Evolutionary conservation across 768 basidiomycete genomes (phyloP), one percentile per base, ranked within the genome.

Genomic region (Amanita jacksonii): DNA sequence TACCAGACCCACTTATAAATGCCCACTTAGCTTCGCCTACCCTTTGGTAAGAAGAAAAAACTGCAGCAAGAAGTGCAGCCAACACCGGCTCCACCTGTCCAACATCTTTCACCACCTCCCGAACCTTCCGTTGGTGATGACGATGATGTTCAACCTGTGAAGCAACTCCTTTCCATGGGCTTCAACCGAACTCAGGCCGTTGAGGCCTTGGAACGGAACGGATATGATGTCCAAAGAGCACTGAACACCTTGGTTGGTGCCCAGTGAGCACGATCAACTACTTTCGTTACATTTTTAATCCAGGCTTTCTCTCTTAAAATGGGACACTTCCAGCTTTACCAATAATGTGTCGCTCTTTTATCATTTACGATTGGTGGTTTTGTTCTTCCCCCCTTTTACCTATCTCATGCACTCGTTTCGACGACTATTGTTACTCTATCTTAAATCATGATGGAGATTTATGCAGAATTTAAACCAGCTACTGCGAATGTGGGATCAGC

Each of bases 141-240:
- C 22, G 85, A 85, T 50, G 85, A 91, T 46, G 77, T 80, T 9
- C 79, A 81, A 49, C 66, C 80, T 1, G 84, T 92, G 16, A 85
- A 80, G 55, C 80, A 85, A 56, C 66, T 98, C 31, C 79, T 79
- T 37, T 74, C 73, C 15, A 96, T 97, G 92, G 94, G 94, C 19
- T 97, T 98, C 68, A 81, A 74, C 49, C 76, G 93, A 32, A 61
- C 67, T 12, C 81, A 92, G 57, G 87, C 89, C 0, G 76, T 97
- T 5, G 73, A 72, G 9, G 90, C 93, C 9, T 69, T 98, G 5
- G 93, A 94, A 61, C 79, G 75, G 46, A 70, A 85, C 56, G 80
- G 78, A 44, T 96, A 94, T 55, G 83, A 92, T 58, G 74, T 94
- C 28, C 80, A 57, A 52, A 76, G 70, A 55, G 84, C 89, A 13